Conservation (phyloP, 768 basidiomycete genomes). For the Ramaria rubella region DNA sequence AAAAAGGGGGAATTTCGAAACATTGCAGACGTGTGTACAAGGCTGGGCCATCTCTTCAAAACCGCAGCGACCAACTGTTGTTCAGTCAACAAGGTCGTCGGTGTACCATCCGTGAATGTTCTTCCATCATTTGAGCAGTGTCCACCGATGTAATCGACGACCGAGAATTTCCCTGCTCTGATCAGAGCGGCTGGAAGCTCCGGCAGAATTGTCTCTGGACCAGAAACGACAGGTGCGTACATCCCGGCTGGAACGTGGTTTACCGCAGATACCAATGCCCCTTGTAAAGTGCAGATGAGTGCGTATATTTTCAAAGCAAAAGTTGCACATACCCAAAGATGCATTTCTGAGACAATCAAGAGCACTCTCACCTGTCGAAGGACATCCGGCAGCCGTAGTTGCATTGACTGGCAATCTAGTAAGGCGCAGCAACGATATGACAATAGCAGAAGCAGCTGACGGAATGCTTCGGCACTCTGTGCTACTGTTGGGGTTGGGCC, state of each 20-base stretch:
- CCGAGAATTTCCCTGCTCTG: constrained; percentile 25
- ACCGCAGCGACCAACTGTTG: constrained; percentile 32
- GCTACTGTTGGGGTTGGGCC: constrained; percentile 29
- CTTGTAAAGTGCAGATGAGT: constrained; percentile 8
- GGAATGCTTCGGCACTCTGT: constrained; percentile 27
- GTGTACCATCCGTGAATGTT: constrained; percentile 34
- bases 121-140: constrained; percentile 40
- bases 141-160: constrained; percentile 33
- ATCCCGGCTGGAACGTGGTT: constrained; percentile 30
- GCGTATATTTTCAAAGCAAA: neutral
- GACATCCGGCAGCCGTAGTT: constrained; percentile 26
- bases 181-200: constrained; percentile 34
- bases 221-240: constrained; percentile 17
- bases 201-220: constrained; percentile 17
- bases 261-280: constrained; percentile 33
- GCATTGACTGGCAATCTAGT: constrained; percentile 8
- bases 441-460: constrained; percentile 20
- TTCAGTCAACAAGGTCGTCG: constrained; percentile 34
- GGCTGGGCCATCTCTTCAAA: constrained; percentile 12
- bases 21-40: constrained; percentile 4
- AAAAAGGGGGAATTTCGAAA: neutral
- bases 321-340: constrained; percentile 24
- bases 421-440: neutral
- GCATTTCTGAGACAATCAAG: constrained; percentile 34
- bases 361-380: constrained; percentile 21